These are phyloP conservation scores for Arabidopsis hybrid DNA, from an alignment of 441 rosid genomes.

Conservation along the genomic window DNA sequence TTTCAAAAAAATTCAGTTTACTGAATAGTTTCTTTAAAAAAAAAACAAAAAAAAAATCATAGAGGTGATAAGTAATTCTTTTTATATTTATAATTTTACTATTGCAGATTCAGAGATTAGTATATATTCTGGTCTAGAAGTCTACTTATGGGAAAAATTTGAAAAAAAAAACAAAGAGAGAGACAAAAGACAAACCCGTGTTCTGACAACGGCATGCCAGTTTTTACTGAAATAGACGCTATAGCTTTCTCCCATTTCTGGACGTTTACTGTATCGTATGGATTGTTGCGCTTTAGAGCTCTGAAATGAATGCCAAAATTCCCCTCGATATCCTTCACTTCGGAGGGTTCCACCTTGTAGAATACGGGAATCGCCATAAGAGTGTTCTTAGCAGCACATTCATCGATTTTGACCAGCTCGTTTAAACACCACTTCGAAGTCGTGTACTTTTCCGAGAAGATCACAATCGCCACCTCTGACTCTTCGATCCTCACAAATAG, in stretches of 20 bases:
- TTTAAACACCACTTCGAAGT: constrained; percentile 20
- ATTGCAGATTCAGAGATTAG: background rate
- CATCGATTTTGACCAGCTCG: constrained; percentile 27
- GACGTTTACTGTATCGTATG: background rate
- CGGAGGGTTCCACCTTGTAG: background rate
- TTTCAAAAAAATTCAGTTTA: too few relatives aligned
- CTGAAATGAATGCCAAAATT: background rate
- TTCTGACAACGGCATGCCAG: background rate
- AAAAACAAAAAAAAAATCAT: too few relatives aligned
- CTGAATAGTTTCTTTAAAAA: too few relatives aligned
- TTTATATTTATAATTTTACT: too few relatives aligned
- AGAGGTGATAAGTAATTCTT: too few relatives aligned
- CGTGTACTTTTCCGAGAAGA: constrained; percentile 15
- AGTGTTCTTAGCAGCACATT: background rate
- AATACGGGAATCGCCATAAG: background rate
- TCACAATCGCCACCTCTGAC: constrained; percentile 12
- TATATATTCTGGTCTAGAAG: too few relatives aligned
- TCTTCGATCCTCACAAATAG: constrained; percentile 18
- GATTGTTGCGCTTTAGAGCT: background rate
- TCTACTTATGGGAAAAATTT: too few relatives aligned
- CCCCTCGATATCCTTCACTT: background rate
- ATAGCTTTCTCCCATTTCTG: background rate
- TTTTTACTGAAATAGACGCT: background rate
- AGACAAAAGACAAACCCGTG: background rate
- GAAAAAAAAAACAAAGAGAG: background rate